Percentiles rank a stretch among this genome's conserved stretches.
phyloP scores from a whole-genome alignment of 1,284 basidiomycete genomes.

The Sporisorium exsertum region DNA sequence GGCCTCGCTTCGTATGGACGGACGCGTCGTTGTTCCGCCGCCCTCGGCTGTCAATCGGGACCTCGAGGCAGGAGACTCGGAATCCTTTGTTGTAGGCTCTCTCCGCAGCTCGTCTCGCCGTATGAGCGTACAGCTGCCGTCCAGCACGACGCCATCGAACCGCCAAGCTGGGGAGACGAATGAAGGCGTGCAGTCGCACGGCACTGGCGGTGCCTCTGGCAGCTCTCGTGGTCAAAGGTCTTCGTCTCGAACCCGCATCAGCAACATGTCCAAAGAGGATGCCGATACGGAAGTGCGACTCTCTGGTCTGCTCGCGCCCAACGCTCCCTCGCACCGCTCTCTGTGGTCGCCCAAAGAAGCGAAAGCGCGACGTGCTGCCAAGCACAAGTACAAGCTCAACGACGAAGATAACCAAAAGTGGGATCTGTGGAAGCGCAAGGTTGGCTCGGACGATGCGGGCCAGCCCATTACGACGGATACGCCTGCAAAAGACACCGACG shows the following conservation, averaged over 20 bases:
- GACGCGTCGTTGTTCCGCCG: constrained; percentile 40
- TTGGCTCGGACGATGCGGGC: constrained; percentile 12
- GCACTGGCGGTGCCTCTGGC: constrained; percentile 13
- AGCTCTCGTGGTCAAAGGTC: constrained; percentile 27
- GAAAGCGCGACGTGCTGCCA: constrained; percentile 41
- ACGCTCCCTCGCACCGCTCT: constrained; percentile 62
- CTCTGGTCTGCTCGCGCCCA: constrained; percentile 59
- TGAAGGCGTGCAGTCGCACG: neutral
- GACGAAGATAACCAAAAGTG: constrained; percentile 58
- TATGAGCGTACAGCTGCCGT: constrained; percentile 38
- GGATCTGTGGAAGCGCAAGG: constrained; percentile 55
- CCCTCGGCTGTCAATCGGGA: constrained; percentile 27
- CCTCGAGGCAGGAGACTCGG: constrained; percentile 20
- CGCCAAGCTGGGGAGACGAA: constrained; percentile 18
- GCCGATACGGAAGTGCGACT: constrained; percentile 49
- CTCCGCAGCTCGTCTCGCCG: constrained; percentile 43
- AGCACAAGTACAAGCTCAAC: constrained; percentile 51
- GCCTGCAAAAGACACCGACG: neutral
- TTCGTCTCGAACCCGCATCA: constrained; percentile 48
- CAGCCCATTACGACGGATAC: neutral
- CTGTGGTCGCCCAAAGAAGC: constrained; percentile 50
- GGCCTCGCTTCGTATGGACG: constrained; percentile 58
- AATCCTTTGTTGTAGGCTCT: constrained; percentile 42
- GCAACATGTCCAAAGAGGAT: constrained; percentile 50
- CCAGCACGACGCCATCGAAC: constrained; percentile 9